A percentile compares a stretch with the other conserved stretches of the same genome.
Conservation (phyloP, 257 asterid species). For the Solanum chmielewskii region DNA sequence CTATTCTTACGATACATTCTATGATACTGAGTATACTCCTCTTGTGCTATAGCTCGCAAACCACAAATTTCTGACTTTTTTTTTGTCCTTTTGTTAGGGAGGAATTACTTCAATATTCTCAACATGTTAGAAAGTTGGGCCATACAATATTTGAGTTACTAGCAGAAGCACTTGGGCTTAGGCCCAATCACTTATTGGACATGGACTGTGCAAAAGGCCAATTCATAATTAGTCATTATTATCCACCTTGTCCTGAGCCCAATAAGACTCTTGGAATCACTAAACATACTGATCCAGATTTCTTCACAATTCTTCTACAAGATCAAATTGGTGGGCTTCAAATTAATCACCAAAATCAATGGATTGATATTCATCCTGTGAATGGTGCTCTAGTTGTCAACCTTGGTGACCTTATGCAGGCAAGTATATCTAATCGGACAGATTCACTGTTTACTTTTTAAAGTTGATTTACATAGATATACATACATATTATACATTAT, state of each 20-base stretch:
- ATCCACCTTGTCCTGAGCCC: constrained; percentile 13
- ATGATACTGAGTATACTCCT: background rate
- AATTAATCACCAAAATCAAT: constrained; percentile 5
- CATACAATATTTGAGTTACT: background rate
- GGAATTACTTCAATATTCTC: background rate
- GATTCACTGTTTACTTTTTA: background rate
- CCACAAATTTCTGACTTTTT: background rate
- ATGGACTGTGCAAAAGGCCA: constrained; percentile 12
- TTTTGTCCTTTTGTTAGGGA: background rate
- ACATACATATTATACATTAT: background rate
- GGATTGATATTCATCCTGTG: constrained; percentile 1
- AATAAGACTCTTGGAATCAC: background rate
- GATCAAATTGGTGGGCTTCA: constrained; percentile 10
- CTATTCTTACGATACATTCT: no score
- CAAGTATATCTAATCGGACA: background rate
- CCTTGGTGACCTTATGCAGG: constrained; percentile 11
- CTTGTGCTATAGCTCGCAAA: no score
- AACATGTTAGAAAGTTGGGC: background rate
- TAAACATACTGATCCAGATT: constrained; percentile 2
- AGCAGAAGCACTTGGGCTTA: constrained; percentile 6
- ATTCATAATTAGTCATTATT: background rate
- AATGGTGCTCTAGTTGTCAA: background rate
- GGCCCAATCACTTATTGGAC: background rate
- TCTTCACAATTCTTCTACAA: constrained; percentile 10
- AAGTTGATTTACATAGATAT: background rate